Conservation (phyloP, 2,329 filamentous ascomycete species). For the Nectriaceae sp. region DNA sequence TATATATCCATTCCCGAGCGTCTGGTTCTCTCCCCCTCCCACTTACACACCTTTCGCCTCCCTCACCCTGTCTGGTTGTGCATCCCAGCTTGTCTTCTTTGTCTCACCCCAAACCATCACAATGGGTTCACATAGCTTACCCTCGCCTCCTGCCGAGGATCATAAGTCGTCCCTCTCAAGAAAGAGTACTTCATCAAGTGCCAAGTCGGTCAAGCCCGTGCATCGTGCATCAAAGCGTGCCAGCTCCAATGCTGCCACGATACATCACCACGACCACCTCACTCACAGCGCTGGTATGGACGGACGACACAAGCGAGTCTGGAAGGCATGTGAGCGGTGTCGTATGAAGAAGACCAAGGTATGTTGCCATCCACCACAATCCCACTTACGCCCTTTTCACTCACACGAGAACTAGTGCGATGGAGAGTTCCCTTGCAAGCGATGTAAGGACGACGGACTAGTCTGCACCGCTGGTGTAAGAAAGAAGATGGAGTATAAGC, state of each 20-base stretch:
- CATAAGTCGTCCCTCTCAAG: constrained; percentile 38
- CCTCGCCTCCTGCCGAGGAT: constrained; percentile 55
- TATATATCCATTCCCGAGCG: constrained; percentile 22
- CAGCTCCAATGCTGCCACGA: constrained; percentile 37
- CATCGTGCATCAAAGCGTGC: constrained; percentile 55
- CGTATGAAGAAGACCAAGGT: constrained; percentile 73
- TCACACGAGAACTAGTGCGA: constrained; percentile 51
- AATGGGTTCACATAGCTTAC: constrained; percentile 52
- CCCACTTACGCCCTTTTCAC: too few relatives aligned
- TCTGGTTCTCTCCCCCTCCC: constrained; percentile 16
- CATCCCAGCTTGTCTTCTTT: constrained; percentile 7
- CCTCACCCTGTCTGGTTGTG: constrained; percentile 9
- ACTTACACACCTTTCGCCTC: constrained; percentile 14
- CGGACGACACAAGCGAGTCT: constrained; percentile 63
- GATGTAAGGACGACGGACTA: constrained; percentile 66
- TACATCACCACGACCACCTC: constrained; percentile 40
- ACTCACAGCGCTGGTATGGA: constrained; percentile 44
- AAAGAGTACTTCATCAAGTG: constrained; percentile 41
- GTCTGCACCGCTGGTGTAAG: constrained; percentile 64
- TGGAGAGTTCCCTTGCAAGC: constrained; percentile 66
- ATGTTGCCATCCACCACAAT: constrained; percentile 19
- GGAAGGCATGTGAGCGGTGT: constrained; percentile 68
- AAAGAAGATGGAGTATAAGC: constrained; percentile 71
- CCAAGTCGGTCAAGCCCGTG: constrained; percentile 51
- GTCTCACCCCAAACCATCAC: constrained; percentile 22